phyloP scores from a whole-genome alignment of 2,329 filamentous ascomycete genomes.

The Fusarium poae region DNA sequence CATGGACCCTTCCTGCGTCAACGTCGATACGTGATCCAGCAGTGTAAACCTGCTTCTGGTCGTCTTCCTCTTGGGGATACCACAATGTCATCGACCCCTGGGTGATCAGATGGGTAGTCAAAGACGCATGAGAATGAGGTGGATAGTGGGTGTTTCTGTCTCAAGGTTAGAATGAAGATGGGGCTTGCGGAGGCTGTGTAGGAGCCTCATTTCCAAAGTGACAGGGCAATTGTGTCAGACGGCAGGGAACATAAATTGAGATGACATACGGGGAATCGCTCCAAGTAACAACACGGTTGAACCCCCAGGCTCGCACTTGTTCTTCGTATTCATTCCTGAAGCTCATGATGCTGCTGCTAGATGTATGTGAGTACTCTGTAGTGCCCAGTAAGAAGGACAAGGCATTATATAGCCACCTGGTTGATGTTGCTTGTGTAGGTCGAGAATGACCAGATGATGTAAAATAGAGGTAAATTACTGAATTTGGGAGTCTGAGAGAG shows the following conservation, averaged over 20 bases:
- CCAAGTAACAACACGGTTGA: conserved; percentile 78
- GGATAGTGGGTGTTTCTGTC: conserved; percentile 74
- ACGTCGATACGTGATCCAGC: conserved; percentile 75
- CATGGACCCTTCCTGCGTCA: conserved; percentile 72
- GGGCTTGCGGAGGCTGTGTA: conserved; percentile 11
- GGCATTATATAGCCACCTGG: not conserved
- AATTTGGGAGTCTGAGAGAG: not conserved
- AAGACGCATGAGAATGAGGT: conserved; percentile 73
- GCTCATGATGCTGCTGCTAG: conserved; percentile 45
- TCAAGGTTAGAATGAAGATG: conserved; percentile 22
- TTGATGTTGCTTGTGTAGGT: not conserved
- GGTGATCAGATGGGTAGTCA: conserved; percentile 78
- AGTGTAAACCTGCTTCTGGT: conserved; percentile 69
- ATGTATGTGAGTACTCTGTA: not conserved
- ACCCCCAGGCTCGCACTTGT: conserved; percentile 77
- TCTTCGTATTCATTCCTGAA: conserved; percentile 59
- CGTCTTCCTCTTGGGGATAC: conserved; percentile 70
- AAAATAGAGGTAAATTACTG: not conserved
- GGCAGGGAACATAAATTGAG: not conserved
- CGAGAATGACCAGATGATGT: not conserved
- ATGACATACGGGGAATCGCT: conserved; percentile 73
- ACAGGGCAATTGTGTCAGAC: not conserved
- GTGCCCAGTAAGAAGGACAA: not conserved
- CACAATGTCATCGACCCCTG: conserved; percentile 74
- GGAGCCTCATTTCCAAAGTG: conserved; percentile 4